Evolutionary conservation across 768 basidiomycete species (phyloP).

Genomic region (Lactarius indigo): DNA sequence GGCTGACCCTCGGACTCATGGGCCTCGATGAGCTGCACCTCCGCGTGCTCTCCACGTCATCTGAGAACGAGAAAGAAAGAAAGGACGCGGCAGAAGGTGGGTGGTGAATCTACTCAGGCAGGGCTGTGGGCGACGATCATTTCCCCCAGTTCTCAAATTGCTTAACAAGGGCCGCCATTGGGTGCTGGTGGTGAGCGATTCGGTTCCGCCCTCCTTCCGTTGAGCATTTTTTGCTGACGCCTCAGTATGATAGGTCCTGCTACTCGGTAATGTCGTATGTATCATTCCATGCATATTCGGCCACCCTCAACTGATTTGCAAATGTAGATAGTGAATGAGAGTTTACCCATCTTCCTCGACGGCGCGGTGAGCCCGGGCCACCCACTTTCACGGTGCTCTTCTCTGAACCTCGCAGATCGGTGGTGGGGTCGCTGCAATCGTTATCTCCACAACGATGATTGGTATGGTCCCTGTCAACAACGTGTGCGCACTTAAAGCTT

Average conservation of each 20-base stretch:
- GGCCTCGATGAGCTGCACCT: conserved; percentile 90
- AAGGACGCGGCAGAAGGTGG: conserved; percentile 67
- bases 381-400: background rate
- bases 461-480: conserved; percentile 37
- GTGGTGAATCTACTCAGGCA: background rate
- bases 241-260: conserved; percentile 53
- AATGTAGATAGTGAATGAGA: conserved; percentile 71
- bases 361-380: conserved; percentile 45
- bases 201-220: background rate
- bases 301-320: background rate
- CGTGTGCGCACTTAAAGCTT: background rate
- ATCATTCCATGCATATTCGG: background rate
- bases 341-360: conserved; percentile 79
- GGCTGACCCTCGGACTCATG: conserved; percentile 90
- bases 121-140: background rate
- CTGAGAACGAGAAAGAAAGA: conserved; percentile 67
- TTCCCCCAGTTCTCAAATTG: conserved; percentile 42
- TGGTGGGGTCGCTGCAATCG: conserved; percentile 72
- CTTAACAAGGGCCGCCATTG: conserved; percentile 58
- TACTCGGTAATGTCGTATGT: conserved; percentile 84
- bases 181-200: conserved; percentile 76
- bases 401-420: conserved; percentile 38
- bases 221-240: conserved; percentile 20
- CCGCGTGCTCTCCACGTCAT: conserved; percentile 77
- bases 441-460: conserved; percentile 73